Conservation (phyloP, 176 grass and related monocot genomes). For the Carex parvula region DNA sequence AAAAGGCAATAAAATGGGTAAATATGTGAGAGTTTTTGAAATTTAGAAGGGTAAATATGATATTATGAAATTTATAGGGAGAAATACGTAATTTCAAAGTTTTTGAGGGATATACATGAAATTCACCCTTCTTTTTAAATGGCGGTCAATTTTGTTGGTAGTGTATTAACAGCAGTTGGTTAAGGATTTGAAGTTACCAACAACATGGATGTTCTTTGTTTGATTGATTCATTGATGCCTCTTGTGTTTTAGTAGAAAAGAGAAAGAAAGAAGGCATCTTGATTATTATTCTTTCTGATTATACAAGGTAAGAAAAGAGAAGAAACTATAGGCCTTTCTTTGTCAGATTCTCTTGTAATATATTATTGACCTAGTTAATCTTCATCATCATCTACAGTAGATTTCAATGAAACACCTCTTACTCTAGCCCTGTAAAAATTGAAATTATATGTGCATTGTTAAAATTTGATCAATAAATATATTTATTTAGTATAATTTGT, state of each 20-base stretch:
- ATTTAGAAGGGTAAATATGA: too few species aligned
- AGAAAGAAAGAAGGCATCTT: background rate
- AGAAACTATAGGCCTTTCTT: background rate
- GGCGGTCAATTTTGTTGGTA: background rate
- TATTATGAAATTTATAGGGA: too few species aligned
- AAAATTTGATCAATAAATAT: conserved; percentile 7
- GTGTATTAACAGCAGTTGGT: background rate
- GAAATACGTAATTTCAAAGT: too few species aligned
- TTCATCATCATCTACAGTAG: conserved; percentile 44
- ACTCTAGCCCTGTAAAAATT: conserved; percentile 43
- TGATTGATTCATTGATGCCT: background rate
- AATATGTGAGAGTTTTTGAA: too few species aligned
- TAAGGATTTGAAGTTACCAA: background rate
- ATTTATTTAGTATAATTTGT: conserved; percentile 24
- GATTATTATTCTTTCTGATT: background rate
- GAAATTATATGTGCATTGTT: conserved; percentile 23
- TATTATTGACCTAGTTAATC: conserved; percentile 19
- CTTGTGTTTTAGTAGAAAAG: background rate
- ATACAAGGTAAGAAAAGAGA: background rate
- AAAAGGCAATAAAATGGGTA: too few species aligned
- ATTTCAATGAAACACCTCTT: conserved; percentile 75
- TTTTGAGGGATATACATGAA: too few species aligned
- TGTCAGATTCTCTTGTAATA: background rate
- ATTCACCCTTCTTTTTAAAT: background rate
- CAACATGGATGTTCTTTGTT: background rate